A percentile compares a stretch with the other conserved stretches of the same genome.
phyloP scores from a whole-genome alignment of 495 filamentous ascomycete genomes.

The Aspergillus avenaceus region DNA sequence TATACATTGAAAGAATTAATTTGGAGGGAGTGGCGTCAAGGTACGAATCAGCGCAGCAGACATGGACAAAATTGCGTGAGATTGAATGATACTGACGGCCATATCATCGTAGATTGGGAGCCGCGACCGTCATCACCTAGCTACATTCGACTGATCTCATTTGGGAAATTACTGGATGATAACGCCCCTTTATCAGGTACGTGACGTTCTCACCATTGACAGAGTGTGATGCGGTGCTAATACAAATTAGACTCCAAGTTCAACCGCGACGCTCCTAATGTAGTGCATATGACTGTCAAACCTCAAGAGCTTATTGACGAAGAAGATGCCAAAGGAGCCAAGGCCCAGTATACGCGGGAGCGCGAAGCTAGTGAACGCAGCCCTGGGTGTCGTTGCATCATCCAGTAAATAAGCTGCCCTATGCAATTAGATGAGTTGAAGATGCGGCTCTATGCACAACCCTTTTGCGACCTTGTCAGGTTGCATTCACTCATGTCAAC shows the following conservation, averaged over 20 bases:
- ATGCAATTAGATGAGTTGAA: constrained; percentile 25
- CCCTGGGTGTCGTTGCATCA: constrained; percentile 73
- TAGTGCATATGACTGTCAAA: constrained; percentile 90
- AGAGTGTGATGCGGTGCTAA: constrained; percentile 7
- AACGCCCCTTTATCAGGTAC: constrained; percentile 73
- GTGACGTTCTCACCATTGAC: constrained; percentile 6
- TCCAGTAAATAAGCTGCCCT: constrained; percentile 57
- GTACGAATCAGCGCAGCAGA: constrained; percentile 31
- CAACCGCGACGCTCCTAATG: constrained; percentile 65
- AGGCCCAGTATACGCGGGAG: constrained; percentile 55
- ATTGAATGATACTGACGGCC: not conserved
- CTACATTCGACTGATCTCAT: constrained; percentile 82
- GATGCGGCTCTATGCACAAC: not conserved
- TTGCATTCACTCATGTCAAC: not conserved
- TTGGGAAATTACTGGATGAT: constrained; percentile 84
- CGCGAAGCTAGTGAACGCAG: constrained; percentile 58
- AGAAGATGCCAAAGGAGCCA: constrained; percentile 75
- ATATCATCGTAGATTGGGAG: constrained; percentile 67
- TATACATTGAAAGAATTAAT: constrained; percentile 92
- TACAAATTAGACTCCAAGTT: constrained; percentile 68
- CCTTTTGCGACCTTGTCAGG: not conserved
- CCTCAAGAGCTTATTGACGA: constrained; percentile 88
- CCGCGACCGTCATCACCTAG: constrained; percentile 74
- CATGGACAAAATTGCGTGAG: not conserved
- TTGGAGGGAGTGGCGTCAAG: constrained; percentile 79